These are phyloP conservation scores for Daldinia concentrica DNA, from an alignment of 495 filamentous ascomycete species.

Conservation along the genomic window DNA sequence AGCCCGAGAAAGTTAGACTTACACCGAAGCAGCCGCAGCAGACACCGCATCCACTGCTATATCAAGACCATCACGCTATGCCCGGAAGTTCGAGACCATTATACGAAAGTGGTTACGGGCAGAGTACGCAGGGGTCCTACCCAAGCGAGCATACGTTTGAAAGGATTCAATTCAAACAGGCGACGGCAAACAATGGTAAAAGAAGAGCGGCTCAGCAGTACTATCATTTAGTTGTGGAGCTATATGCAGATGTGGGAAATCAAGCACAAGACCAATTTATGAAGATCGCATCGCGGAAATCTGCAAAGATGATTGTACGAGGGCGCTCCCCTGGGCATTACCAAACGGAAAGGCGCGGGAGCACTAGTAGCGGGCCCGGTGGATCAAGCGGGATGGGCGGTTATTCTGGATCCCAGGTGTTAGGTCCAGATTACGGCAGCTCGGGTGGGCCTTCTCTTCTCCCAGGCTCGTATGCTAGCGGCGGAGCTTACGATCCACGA, in stretches of 20 bases:
- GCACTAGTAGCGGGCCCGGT: constrained; percentile 76
- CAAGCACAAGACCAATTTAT: constrained; percentile 65
- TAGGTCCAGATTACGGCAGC: constrained; percentile 50
- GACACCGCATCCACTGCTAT: constrained; percentile 51
- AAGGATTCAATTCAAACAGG: constrained; percentile 95
- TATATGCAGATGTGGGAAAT: constrained; percentile 77
- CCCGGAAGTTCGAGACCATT: constrained; percentile 48
- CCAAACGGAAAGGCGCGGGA: constrained; percentile 80
- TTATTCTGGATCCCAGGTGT: constrained; percentile 50
- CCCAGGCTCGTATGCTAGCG: constrained; percentile 38
- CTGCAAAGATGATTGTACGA: constrained; percentile 89
- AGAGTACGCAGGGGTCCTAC: constrained; percentile 50
- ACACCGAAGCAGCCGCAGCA: constrained; percentile 69
- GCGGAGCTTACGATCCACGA: constrained; percentile 51
- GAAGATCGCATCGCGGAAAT: constrained; percentile 81
- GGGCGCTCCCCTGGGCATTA: constrained; percentile 95
- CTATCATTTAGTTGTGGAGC: constrained; percentile 90
- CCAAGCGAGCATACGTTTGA: constrained; percentile 79
- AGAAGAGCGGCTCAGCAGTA: constrained; percentile 91
- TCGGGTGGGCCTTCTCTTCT: constrained; percentile 47
- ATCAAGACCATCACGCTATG: constrained; percentile 50
- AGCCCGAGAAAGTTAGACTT: constrained; percentile 76
- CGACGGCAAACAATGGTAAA: constrained; percentile 96
- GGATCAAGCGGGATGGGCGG: constrained; percentile 60
- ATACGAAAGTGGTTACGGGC: constrained; percentile 54